These are phyloP conservation scores for Juncus inflexus DNA, from an alignment of 176 grass and related monocot species.

Conservation along the genomic window DNA sequence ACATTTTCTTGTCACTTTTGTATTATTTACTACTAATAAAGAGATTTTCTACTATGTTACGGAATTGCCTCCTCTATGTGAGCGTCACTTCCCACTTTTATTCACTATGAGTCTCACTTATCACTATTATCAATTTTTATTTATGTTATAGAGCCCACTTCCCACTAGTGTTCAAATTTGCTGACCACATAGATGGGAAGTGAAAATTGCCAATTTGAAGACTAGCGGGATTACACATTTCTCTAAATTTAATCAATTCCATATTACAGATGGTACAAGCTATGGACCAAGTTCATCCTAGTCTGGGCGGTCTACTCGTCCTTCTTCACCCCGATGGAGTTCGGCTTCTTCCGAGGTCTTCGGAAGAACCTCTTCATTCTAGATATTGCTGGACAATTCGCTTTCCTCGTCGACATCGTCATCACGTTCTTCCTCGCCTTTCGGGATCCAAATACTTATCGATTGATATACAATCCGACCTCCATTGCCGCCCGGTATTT, in stretches of 20 bases:
- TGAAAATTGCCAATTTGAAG: too few species aligned
- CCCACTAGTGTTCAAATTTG: too few species aligned
- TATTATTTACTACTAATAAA: too few species aligned
- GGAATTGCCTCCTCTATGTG: too few species aligned
- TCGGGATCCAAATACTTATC: constrained; percentile 74
- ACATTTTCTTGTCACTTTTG: too few species aligned
- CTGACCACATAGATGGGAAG: too few species aligned
- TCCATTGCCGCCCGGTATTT: constrained; percentile 63
- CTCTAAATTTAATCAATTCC: not conserved
- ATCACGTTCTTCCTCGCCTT: constrained; percentile 68
- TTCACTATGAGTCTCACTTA: too few species aligned
- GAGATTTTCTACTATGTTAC: too few species aligned
- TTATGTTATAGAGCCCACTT: too few species aligned
- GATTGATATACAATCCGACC: constrained; percentile 38
- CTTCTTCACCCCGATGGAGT: constrained; percentile 93
- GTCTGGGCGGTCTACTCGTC: constrained; percentile 82
- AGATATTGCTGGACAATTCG: constrained; percentile 66
- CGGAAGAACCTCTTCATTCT: constrained; percentile 70
- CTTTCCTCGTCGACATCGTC: constrained; percentile 77
- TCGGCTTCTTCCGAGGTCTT: constrained; percentile 88
- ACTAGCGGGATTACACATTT: too few species aligned
- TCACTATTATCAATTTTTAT: too few species aligned
- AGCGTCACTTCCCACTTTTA: too few species aligned
- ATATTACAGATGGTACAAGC: constrained; percentile 51
- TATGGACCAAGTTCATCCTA: constrained; percentile 82